Base-by-base conservation (phyloP, 176 grass and related monocot genomes). In the Raddia guianensis region DNA sequence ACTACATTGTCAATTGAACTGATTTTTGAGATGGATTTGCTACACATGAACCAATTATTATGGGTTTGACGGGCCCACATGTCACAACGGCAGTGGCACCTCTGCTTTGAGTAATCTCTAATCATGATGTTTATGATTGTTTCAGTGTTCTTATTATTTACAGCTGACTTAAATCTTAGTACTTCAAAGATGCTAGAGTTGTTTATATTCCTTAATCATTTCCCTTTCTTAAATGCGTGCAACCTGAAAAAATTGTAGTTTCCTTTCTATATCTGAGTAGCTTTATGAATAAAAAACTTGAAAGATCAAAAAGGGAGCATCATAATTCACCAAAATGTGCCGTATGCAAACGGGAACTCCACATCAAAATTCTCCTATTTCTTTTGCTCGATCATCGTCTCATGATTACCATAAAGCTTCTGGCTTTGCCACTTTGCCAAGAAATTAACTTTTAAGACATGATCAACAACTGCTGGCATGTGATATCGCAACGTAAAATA, bases 401-500 rank as follows among this genome's bases (percentile, higher is more conserved):
- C 37, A 85, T 81, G 73, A 85, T 76, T 53, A 56, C 40, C 42
- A 10, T 85, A 81, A 81, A 80, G 70, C 34, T 20, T 80, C 12
- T 56, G 63, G 16, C 40, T 0, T 70, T 72, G 71, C 81, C 63
- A 63, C 65, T 85, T 70, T 71, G 57, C 77, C 57, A 84, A 80
- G 76, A 79, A 63, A 80, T 84, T 71, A 81, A 32, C 54, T 89
- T 80, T 57, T 0, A 44, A 63, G 56, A 5, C 47, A 76, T 56
- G 75, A 83, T 32, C 74, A 87, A 69, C 74, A 83, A 69, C 61
- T 42, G 63, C 80, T 21, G 21, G 48, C 70, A 88, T 88, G 86
- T 88, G 80, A 78, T 16, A 40, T 56, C 16, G 1, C 63, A 37
- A 63, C 63, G 47, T 18, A 27, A 27, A 0, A 27, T 27, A 44